Percentiles rank a stretch among this genome's conserved stretches.
Evolutionary conservation across 345 rosid species (phyloP).

Genomic region (Rhizophora mangle): DNA sequence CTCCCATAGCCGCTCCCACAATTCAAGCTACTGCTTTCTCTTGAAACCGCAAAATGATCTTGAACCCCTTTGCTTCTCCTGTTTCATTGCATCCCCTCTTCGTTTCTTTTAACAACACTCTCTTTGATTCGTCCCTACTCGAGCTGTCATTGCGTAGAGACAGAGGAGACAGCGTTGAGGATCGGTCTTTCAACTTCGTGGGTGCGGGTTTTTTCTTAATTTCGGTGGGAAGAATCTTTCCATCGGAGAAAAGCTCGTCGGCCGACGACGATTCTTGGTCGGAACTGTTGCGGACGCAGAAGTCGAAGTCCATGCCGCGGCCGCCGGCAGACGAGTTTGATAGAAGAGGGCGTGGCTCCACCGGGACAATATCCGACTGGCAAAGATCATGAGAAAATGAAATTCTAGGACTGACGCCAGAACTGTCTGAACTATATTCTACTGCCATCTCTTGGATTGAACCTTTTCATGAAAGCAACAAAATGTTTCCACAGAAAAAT

Average conservation of each 20-base stretch:
- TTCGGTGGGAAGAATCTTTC: constrained; percentile 28
- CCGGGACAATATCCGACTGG: constrained; percentile 45
- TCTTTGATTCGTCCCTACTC: background rate
- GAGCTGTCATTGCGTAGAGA: background rate
- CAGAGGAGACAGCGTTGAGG: background rate
- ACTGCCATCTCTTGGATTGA: constrained; percentile 46
- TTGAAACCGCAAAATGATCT: constrained; percentile 80
- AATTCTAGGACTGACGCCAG: constrained; percentile 64
- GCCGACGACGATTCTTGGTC: constrained; percentile 27
- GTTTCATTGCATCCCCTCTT: constrained; percentile 26
- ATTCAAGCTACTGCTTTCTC: constrained; percentile 66
- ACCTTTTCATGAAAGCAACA: constrained; percentile 4
- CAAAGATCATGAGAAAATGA: constrained; percentile 74
- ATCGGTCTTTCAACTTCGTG: constrained; percentile 15
- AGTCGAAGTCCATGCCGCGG: constrained; percentile 49
- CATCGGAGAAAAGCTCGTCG: constrained; percentile 33
- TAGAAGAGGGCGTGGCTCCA: constrained; percentile 46
- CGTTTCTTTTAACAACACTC: constrained; percentile 24
- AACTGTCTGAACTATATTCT: constrained; percentile 52
- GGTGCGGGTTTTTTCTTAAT: constrained; percentile 26
- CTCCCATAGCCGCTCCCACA: constrained; percentile 69
- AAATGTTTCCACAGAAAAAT: background rate
- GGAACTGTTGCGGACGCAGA: constrained; percentile 23
- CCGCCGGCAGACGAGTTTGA: constrained; percentile 46
- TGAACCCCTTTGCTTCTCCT: constrained; percentile 42